Conservation (phyloP, 75 land plant genomes). For the Azolla pinnata region DNA sequence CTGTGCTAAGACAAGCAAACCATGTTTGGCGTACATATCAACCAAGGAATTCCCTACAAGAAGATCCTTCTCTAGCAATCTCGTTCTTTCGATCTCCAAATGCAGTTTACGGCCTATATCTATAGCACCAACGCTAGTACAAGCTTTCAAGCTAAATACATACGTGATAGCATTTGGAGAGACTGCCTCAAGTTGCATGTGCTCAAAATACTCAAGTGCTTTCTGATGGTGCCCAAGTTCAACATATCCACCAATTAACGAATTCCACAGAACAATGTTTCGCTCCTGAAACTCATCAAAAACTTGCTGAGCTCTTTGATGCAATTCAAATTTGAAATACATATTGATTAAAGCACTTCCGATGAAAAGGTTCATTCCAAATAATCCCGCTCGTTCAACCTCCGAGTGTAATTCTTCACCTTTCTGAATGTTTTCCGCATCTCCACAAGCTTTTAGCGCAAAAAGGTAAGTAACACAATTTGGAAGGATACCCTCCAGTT, state of each 20-base stretch:
- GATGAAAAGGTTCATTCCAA: background rate
- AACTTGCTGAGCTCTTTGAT: constrained; percentile 18
- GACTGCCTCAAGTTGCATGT: constrained; percentile 23
- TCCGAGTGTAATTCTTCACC: background rate
- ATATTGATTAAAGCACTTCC: constrained; percentile 26
- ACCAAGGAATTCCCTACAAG: constrained; percentile 14
- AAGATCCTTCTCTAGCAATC: constrained; percentile 21
- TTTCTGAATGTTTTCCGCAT: background rate
- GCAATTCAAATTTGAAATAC: constrained; percentile 36
- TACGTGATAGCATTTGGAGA: constrained; percentile 30
- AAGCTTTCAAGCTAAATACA: constrained; percentile 28
- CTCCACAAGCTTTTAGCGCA: background rate
- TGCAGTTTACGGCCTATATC: too few species aligned
- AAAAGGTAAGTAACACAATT: background rate
- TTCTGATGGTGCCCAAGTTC: constrained; percentile 15
- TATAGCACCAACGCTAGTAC: too few species aligned
- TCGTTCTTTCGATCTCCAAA: too few species aligned
- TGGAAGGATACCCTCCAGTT: background rate
- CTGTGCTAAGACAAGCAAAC: constrained; percentile 12
- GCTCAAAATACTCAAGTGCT: constrained; percentile 18
- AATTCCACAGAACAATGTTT: constrained; percentile 31
- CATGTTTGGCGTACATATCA: constrained; percentile 21
- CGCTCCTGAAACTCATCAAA: constrained; percentile 13
- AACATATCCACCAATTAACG: constrained; percentile 33
- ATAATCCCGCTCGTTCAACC: constrained; percentile 2